Conservation (phyloP, 139 green algal species). For the Auxenochlorella pyrenoidosa region DNA sequence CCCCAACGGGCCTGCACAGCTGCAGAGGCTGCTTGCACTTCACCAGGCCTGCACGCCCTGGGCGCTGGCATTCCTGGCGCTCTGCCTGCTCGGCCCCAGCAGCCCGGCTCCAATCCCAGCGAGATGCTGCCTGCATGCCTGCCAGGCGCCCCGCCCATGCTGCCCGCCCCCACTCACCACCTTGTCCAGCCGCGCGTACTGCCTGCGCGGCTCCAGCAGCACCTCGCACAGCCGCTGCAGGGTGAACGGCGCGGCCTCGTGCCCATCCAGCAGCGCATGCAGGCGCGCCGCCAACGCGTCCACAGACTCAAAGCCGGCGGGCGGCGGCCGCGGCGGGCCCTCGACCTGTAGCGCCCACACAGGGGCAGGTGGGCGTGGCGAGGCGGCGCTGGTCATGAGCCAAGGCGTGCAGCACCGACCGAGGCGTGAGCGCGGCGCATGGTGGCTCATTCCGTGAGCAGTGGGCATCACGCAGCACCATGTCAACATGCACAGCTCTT, state of each 20-base stretch:
- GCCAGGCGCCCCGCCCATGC: neutral
- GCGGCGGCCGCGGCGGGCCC: constrained; percentile 53
- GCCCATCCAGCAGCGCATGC: constrained; percentile 45
- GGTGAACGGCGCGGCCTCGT: constrained; percentile 70
- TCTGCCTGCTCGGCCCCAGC: too few species aligned
- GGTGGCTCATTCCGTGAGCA: too few species aligned
- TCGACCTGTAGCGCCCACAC: constrained; percentile 24
- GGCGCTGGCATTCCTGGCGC: too few species aligned
- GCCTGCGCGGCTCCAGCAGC: constrained; percentile 76
- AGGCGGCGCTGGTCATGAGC: too few species aligned
- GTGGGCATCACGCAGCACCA: too few species aligned
- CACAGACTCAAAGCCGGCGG: constrained; percentile 24
- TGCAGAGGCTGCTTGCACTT: too few species aligned
- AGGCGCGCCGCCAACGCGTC: constrained; percentile 44
- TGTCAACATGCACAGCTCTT: too few species aligned
- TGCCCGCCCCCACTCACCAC: constrained; percentile 40
- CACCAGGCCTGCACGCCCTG: too few species aligned
- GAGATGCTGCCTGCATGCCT: neutral
- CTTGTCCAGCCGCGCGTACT: constrained; percentile 77
- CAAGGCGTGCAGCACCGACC: too few species aligned
- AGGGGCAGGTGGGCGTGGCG: neutral
- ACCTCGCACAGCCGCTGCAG: constrained; percentile 82
- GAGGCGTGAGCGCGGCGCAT: too few species aligned
- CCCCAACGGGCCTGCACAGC: too few species aligned
- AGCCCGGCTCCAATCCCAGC: neutral